Evolutionary conservation across 257 asterid species (phyloP).

Genomic region (Scutellaria barbata): DNA sequence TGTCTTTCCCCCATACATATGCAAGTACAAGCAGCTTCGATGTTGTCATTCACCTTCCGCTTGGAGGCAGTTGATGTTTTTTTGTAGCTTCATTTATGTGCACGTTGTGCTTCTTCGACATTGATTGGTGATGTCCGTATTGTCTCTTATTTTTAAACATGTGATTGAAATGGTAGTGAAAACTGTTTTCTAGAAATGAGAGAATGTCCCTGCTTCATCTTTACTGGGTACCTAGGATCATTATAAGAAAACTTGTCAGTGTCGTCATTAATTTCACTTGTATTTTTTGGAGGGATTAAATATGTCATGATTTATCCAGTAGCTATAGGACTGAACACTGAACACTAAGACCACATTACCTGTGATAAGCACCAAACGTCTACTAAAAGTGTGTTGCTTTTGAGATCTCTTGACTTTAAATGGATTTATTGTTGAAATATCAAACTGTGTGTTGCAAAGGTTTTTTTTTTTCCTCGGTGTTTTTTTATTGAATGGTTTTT

Average conservation of each 20-base stretch:
- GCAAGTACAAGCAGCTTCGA: conserved; percentile 7
- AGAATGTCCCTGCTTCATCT: conserved; percentile 14
- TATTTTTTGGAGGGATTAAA: neutral
- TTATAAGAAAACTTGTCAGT: neutral
- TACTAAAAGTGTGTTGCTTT: conserved; percentile 13
- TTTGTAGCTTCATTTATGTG: neutral
- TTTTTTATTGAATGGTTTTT: conserved; percentile 14
- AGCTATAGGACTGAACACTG: conserved; percentile 9
- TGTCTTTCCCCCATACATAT: neutral
- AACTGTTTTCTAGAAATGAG: neutral
- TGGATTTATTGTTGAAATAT: conserved; percentile 24
- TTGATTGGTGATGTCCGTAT: neutral
- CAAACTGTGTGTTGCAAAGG: conserved; percentile 11
- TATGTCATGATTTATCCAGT: neutral
- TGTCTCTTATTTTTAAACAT: neutral
- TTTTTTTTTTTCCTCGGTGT: neutral
- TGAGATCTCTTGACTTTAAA: neutral
- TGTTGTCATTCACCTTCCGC: neutral
- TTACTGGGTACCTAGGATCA: neutral
- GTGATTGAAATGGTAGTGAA: conserved; percentile 12
- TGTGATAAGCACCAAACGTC: conserved; percentile 5
- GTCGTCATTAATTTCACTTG: neutral
- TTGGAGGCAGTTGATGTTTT: neutral
- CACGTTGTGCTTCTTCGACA: neutral
- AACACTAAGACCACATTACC: conserved; percentile 11